phyloP scores from a whole-genome alignment of 2,329 filamentous ascomycete species.

The Bipolaris sorokiniana region DNA sequence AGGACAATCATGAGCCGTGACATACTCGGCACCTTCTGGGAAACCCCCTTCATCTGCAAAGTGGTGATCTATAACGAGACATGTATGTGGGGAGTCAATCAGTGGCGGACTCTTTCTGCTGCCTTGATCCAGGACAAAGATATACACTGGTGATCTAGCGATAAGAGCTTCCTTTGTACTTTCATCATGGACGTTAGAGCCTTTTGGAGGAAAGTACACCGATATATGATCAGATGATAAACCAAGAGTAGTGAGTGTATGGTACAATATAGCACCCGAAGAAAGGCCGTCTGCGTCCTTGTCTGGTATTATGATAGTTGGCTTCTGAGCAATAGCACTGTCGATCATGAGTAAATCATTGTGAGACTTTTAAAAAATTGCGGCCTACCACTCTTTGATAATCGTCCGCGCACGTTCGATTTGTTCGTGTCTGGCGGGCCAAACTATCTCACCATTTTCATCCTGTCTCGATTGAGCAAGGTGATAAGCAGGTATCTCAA shows the following conservation, averaged over 20 bases:
- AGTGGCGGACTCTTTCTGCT: constrained; percentile 62
- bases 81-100: constrained; percentile 57
- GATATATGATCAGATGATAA: constrained; percentile 60
- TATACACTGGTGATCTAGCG: constrained; percentile 58
- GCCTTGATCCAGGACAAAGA: constrained; percentile 71
- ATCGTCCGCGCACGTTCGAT: constrained; percentile 63
- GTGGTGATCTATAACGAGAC: constrained; percentile 71
- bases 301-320: constrained; percentile 68
- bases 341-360: constrained; percentile 2
- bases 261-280: constrained; percentile 67
- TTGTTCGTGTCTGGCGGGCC: constrained; percentile 65
- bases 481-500: constrained; percentile 41
- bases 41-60: constrained; percentile 63
- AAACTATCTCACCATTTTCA: constrained; percentile 57
- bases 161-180: constrained; percentile 60
- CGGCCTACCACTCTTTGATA: constrained; percentile 62
- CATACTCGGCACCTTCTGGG: constrained; percentile 60
- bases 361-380: no score
- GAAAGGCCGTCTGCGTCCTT: constrained; percentile 72
- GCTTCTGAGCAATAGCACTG: constrained; percentile 60
- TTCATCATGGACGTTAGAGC: constrained; percentile 63
- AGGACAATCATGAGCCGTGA: constrained; percentile 68
- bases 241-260: constrained; percentile 65
- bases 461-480: constrained; percentile 36
- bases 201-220: constrained; percentile 66